These are phyloP conservation scores for Plantago rigida DNA, from an alignment of 305 asterid species.

Conservation along the genomic window DNA sequence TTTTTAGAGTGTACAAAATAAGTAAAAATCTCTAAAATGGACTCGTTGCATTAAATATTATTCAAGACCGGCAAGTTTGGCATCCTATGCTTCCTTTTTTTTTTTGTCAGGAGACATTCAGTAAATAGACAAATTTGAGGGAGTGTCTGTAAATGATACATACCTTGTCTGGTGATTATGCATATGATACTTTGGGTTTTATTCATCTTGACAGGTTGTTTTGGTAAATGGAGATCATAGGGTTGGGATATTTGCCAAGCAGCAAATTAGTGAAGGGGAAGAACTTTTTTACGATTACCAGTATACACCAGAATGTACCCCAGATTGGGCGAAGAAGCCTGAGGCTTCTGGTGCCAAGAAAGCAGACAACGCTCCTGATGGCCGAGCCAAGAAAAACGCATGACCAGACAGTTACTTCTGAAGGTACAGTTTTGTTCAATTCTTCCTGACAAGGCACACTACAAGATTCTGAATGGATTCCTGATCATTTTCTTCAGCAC, in stretches of 20 bases:
- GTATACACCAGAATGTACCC: slow-evolving; percentile 64
- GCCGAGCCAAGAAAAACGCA: slow-evolving; percentile 70
- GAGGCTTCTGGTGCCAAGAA: slow-evolving; percentile 61
- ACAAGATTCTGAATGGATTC: slow-evolving; percentile 23
- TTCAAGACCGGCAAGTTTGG: too few species aligned
- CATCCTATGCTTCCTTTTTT: too few species aligned
- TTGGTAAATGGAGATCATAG: slow-evolving; percentile 92
- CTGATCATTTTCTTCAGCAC: slow-evolving; percentile 33
- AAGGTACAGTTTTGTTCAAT: slow-evolving; percentile 27
- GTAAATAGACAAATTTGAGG: too few species aligned
- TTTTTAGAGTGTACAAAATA: too few species aligned
- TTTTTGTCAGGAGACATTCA: too few species aligned
- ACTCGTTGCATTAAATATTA: too few species aligned
- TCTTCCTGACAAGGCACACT: slow-evolving; percentile 19
- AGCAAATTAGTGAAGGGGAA: slow-evolving; percentile 66
- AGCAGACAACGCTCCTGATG: slow-evolving; percentile 52
- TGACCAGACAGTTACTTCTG: slow-evolving; percentile 28
- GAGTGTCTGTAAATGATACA: too few species aligned
- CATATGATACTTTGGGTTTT: slow-evolving; percentile 10
- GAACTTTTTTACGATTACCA: slow-evolving; percentile 85
- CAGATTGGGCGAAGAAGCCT: slow-evolving; percentile 81
- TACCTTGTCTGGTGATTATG: not conserved
- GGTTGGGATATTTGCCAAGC: slow-evolving; percentile 87
- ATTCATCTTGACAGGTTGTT: slow-evolving; percentile 54
- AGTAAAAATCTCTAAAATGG: too few species aligned